Conservation (phyloP, 177 flowering plant genomes). For the Vitis hybrid region DNA sequence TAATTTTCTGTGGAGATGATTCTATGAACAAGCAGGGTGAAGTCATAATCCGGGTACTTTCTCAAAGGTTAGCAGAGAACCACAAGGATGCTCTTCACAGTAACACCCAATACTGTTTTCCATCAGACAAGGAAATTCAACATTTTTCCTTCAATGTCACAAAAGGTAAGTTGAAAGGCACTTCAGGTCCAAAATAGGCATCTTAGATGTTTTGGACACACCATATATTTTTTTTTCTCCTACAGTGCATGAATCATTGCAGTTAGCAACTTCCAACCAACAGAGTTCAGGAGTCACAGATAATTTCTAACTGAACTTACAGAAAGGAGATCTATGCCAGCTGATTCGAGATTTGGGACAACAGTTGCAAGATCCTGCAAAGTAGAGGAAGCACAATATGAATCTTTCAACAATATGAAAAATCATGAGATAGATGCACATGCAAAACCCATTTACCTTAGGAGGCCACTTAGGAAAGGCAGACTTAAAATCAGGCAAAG, state of each 20-base stretch:
- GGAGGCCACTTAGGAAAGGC: constrained; percentile 87
- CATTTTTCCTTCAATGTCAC: background rate
- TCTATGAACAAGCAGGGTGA: background rate
- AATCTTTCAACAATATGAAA: constrained; percentile 5
- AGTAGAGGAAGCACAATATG: constrained; percentile 2
- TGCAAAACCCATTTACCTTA: constrained; percentile 36
- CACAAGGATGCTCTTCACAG: too few species aligned
- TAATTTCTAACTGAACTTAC: constrained; percentile 34
- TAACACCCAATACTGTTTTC: too few species aligned
- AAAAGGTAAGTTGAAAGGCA: background rate
- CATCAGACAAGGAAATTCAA: background rate
- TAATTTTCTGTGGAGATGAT: background rate
- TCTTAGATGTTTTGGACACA: too few species aligned
- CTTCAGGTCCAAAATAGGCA: background rate
- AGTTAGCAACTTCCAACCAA: background rate
- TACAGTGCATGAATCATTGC: background rate
- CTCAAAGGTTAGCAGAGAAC: background rate
- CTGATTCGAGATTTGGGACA: constrained; percentile 72
- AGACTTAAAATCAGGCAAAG: constrained; percentile 66
- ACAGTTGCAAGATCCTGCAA: constrained; percentile 65
- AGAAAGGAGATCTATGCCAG: constrained; percentile 75
- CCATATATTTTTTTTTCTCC: too few species aligned
- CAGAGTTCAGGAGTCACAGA: background rate
- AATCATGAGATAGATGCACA: background rate
- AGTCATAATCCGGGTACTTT: background rate